A percentile compares a stretch with the other conserved stretches of the same genome.
Conservation (phyloP, 495 filamentous ascomycete genomes). For the Xylaria grammica region DNA sequence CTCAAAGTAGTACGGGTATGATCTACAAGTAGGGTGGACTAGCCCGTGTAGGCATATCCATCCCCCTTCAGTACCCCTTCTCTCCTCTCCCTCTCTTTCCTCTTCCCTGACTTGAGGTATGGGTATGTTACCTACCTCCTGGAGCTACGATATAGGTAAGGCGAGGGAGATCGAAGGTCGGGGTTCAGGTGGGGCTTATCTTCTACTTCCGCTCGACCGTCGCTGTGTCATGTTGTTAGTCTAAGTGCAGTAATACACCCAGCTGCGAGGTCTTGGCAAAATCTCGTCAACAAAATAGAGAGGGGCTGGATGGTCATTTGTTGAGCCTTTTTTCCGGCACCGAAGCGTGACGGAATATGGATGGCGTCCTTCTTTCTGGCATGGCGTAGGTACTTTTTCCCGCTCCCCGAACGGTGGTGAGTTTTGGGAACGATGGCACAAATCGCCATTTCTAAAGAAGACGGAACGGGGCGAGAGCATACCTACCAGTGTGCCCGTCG, state of each 20-base stretch:
- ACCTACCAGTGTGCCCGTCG: too few species aligned
- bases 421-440: too few species aligned
- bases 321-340: constrained; percentile 16
- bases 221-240: constrained; percentile 22
- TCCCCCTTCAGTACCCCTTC: neutral
- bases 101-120: too few species aligned
- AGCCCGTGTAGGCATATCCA: constrained; percentile 5
- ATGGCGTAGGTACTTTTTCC: neutral
- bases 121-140: neutral
- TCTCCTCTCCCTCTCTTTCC: neutral
- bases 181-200: constrained; percentile 30
- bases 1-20: neutral
- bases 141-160: neutral
- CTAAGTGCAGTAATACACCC: constrained; percentile 12
- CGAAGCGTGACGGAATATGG: constrained; percentile 7
- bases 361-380: constrained; percentile 3
- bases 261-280: constrained; percentile 8
- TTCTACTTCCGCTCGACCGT: constrained; percentile 36
- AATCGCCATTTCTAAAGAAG: too few species aligned
- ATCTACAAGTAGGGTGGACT: neutral
- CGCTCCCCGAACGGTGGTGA: neutral
- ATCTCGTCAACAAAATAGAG: constrained; percentile 11
- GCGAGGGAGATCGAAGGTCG: neutral
- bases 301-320: neutral
- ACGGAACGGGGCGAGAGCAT: too few species aligned